Base-by-base conservation (phyloP, 1,284 basidiomycete genomes). In the Entoloma clypeatum region DNA sequence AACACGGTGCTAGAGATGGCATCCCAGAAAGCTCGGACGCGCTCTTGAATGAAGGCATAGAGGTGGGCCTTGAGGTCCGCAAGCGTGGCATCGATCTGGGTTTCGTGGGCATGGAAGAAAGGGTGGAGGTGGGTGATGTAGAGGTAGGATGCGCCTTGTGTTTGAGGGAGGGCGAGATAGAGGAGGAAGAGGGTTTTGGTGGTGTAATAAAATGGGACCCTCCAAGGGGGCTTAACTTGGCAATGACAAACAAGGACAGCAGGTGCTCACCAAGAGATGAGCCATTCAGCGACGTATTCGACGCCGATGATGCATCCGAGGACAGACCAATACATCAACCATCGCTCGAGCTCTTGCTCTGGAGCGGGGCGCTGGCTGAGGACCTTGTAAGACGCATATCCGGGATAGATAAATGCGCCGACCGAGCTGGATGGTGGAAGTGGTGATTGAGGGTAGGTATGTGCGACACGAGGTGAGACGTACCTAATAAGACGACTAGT, bases 301-400 rank as follows among this genome's bases (percentile, higher is more conserved):
- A 84, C 65, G 4, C 75, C 76, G 23, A 88, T 71, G 45, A 91
- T 75, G 56, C 79, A 81, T 0, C 86, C 89, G 8, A 92, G 75
- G 0, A 92, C 87, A 22, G 80, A 83, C 89, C 89, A 92, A 55
- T 91, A 92, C 87, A 90, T 92, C 37, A 91, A 69, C 88, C 89
- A 91, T 64, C 84, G 68, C 58, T 92, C 89, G 5, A 92, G 69
- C 21, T 88, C 84, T 32, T 73, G 79, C 53, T 89, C 83, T 3
- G 83, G 80, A 0, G 85, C 84, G 25, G 87, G 86, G 31, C 87
- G 72, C 56, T 85, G 82, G 33, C 82, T 84, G 24, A 91, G 72
- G 0, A 80, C 77, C 68, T 92, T 92, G 68, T 89, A 92, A 17
- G 87, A 90, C 26, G 86, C 84, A 63, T 92, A 92, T 13, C 81